These are phyloP conservation scores for Blastobotrys aristatus DNA, from an alignment of 1,139 yeast genomes.

Conservation along the genomic window DNA sequence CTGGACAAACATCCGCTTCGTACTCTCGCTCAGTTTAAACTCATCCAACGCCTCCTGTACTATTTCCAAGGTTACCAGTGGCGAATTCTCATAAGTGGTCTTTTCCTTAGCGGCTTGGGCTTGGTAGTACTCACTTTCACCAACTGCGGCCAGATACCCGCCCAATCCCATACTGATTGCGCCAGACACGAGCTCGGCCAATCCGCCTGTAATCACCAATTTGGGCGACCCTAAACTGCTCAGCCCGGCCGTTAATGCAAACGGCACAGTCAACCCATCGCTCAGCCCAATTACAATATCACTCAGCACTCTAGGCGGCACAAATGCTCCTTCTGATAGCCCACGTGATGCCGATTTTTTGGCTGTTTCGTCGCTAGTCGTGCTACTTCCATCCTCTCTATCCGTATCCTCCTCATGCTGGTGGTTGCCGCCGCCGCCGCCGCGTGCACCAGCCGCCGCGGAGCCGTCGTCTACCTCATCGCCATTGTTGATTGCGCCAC, in stretches of 20 bases:
- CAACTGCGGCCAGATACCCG: conserved; percentile 76
- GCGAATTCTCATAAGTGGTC: conserved; percentile 49
- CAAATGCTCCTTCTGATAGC: conserved; percentile 18
- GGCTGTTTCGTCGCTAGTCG: neutral
- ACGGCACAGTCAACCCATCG: conserved; percentile 80
- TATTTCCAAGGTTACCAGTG: conserved; percentile 48
- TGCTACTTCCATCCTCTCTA: neutral
- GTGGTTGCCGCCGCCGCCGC: too few relatives aligned
- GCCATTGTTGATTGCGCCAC: conserved; percentile 1
- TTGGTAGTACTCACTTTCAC: conserved; percentile 52
- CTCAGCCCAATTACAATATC: conserved; percentile 75
- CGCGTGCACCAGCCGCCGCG: neutral
- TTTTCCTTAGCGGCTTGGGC: conserved; percentile 60
- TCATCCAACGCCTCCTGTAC: conserved; percentile 65
- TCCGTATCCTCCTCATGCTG: too few relatives aligned
- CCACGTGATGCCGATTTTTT: neutral
- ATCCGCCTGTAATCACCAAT: conserved; percentile 77
- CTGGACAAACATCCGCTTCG: conserved; percentile 53
- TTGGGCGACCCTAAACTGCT: conserved; percentile 67
- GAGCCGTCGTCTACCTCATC: neutral
- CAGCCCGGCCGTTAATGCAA: conserved; percentile 79
- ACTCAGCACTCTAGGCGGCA: conserved; percentile 60
- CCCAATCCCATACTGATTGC: conserved; percentile 85
- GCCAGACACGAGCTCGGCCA: conserved; percentile 81
- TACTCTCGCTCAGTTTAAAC: conserved; percentile 60